Conservation (phyloP, 2,329 filamentous ascomycete species). For the Lojkania enalia region DNA sequence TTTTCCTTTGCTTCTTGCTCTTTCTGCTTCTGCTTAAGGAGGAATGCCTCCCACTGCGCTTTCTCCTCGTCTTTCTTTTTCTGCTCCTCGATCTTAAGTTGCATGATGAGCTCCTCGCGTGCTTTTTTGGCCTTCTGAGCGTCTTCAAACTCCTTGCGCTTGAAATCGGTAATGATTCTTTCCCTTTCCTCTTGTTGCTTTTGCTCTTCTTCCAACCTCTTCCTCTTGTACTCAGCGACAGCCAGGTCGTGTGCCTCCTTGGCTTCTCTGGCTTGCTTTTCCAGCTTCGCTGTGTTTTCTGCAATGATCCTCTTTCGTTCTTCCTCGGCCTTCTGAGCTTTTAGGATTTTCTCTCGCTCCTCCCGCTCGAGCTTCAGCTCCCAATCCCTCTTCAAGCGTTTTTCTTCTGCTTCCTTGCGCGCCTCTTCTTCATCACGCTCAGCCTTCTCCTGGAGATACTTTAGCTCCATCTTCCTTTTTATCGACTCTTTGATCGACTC, state of each 20-base stretch:
- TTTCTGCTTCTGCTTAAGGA: slow-evolving; percentile 46
- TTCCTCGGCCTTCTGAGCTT: slow-evolving; percentile 17
- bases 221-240: slow-evolving; percentile 40
- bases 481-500: slow-evolving; percentile 43
- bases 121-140: slow-evolving; percentile 42
- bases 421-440: slow-evolving; percentile 37
- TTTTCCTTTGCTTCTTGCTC: slow-evolving; percentile 47
- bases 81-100: slow-evolving; percentile 47
- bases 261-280: slow-evolving; percentile 32
- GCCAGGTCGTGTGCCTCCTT: slow-evolving; percentile 37
- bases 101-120: slow-evolving; percentile 43
- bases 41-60: slow-evolving; percentile 47
- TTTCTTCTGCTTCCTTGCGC: slow-evolving; percentile 30
- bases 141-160: slow-evolving; percentile 41
- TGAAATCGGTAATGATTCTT: slow-evolving; percentile 41
- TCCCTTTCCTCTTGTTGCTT: slow-evolving; percentile 35
- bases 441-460: slow-evolving; percentile 40
- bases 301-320: slow-evolving; percentile 35
- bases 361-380: slow-evolving; percentile 35
- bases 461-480: slow-evolving; percentile 39
- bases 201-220: slow-evolving; percentile 37
- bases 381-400: slow-evolving; percentile 36
- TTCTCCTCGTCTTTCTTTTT: slow-evolving; percentile 48
- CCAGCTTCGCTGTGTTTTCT: slow-evolving; percentile 36
- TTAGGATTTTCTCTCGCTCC: slow-evolving; percentile 23